A percentile compares a stretch with the other conserved stretches of the same genome.
Evolutionary conservation across 495 filamentous ascomycete species (phyloP).

Genomic region (Annulohypoxylon moriforme): DNA sequence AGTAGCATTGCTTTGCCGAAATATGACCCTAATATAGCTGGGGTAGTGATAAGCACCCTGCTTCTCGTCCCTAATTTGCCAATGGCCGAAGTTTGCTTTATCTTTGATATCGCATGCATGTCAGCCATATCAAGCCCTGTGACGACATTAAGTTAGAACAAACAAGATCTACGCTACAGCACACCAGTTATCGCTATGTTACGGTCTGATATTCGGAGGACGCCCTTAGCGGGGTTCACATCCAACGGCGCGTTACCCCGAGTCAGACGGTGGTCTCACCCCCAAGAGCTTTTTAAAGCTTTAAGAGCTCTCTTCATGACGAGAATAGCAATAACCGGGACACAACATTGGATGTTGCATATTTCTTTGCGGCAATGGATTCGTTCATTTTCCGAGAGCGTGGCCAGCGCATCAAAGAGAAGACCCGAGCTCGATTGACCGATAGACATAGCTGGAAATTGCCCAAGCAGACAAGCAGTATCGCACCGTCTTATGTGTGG

Average conservation of each 20-base stretch:
- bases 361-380: constrained; percentile 22
- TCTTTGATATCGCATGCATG: constrained; percentile 21
- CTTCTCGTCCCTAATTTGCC: constrained; percentile 18
- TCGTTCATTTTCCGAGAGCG: constrained; percentile 35
- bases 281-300: not conserved
- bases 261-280: not conserved
- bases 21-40: constrained; percentile 24
- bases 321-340: not conserved
- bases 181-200: constrained; percentile 1
- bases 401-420: constrained; percentile 36
- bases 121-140: constrained; percentile 35
- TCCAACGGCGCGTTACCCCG: not conserved
- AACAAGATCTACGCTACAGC: constrained; percentile 11
- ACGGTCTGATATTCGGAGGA: not conserved
- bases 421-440: constrained; percentile 34
- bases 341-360: not conserved
- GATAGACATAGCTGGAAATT: constrained; percentile 46
- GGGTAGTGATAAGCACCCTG: constrained; percentile 41
- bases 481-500: constrained; percentile 49
- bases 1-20: constrained; percentile 2
- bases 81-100: constrained; percentile 33
- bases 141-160: constrained; percentile 27
- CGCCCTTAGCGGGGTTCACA: not conserved
- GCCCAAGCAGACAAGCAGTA: constrained; percentile 49
- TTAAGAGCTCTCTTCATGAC: not conserved